Conservation (phyloP, 139 green algal species). For the Chlamydomonas incerta region DNA sequence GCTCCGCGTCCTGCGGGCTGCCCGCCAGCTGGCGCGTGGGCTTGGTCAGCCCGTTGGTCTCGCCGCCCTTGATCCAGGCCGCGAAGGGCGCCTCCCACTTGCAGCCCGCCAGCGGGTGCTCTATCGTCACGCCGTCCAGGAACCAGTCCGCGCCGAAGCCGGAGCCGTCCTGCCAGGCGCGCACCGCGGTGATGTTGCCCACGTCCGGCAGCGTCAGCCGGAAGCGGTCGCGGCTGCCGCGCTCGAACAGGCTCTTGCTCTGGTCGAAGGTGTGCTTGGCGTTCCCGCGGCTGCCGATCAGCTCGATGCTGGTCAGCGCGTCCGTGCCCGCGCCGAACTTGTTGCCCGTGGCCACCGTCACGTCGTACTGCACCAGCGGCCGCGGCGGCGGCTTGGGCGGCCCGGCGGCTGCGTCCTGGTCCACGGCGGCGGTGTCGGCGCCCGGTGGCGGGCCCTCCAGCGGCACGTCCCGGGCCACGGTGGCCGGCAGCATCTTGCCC, state of each 20-base stretch:
- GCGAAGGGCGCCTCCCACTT: slow-evolving; percentile 53
- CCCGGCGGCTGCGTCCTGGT: background rate
- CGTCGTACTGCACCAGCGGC: slow-evolving; percentile 44
- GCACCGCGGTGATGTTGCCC: slow-evolving; percentile 41
- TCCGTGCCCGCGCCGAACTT: slow-evolving; percentile 67
- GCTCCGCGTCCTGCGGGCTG: background rate
- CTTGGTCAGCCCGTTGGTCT: slow-evolving; percentile 3
- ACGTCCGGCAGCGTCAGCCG: slow-evolving; percentile 49
- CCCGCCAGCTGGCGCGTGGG: slow-evolving; percentile 38
- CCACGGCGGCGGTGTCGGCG: background rate
- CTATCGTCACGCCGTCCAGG: slow-evolving; percentile 24
- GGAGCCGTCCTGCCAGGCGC: slow-evolving; percentile 54
- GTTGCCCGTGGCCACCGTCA: slow-evolving; percentile 50
- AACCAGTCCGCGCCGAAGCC: slow-evolving; percentile 53
- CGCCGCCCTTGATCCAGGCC: slow-evolving; percentile 52
- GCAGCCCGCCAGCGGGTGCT: slow-evolving; percentile 17
- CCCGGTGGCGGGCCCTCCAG: slow-evolving; percentile 1
- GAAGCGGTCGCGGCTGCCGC: slow-evolving; percentile 48
- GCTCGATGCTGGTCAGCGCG: slow-evolving; percentile 48
- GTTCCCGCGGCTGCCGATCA: slow-evolving; percentile 23
- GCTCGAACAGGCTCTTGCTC: slow-evolving; percentile 61
- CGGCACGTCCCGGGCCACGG: slow-evolving; percentile 49
- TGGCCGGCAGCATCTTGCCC: slow-evolving; percentile 28
- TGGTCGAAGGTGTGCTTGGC: slow-evolving; percentile 47
- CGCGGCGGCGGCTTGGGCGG: background rate